A percentile compares a stretch with the other conserved stretches of the same genome.
phyloP scores from a whole-genome alignment of 257 asterid genomes.

The Salvia hispanica region DNA sequence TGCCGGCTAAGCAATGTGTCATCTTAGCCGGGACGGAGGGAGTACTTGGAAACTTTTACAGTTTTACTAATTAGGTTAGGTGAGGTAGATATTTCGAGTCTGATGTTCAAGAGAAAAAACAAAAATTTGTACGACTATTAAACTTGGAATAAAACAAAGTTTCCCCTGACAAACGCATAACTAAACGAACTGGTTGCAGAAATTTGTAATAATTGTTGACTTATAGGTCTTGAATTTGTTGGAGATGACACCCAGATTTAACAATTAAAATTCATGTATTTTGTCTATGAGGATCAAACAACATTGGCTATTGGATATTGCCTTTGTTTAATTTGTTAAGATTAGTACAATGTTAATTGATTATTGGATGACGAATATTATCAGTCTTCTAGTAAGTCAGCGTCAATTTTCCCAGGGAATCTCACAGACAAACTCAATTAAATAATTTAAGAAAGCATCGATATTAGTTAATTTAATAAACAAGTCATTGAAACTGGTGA shows the following conservation, averaged over 20 bases:
- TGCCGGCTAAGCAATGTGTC: too few relatives aligned
- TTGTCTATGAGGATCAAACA: slow-evolving; percentile 30
- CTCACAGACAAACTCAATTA: slow-evolving; percentile 43
- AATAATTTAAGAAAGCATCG: slow-evolving; percentile 35
- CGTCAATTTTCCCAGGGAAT: too few relatives aligned
- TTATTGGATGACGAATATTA: slow-evolving; percentile 1
- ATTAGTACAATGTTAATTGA: neutral
- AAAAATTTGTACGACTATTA: neutral
- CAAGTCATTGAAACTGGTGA: slow-evolving; percentile 35
- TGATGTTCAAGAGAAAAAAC: neutral
- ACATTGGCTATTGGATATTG: slow-evolving; percentile 4
- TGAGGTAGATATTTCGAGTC: too few relatives aligned
- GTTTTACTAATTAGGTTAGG: too few relatives aligned
- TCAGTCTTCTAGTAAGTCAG: too few relatives aligned
- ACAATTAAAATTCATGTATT: slow-evolving; percentile 29
- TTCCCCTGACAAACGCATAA: slow-evolving; percentile 17
- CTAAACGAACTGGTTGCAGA: slow-evolving; percentile 17
- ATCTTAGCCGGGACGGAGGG: too few relatives aligned
- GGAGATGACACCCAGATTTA: slow-evolving; percentile 18
- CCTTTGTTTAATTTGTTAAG: neutral
- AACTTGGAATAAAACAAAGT: slow-evolving; percentile 17
- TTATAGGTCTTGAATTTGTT: slow-evolving; percentile 32
- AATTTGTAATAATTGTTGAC: slow-evolving; percentile 41
- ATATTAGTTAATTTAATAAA: slow-evolving; percentile 31
- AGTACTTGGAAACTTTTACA: too few relatives aligned